Conservation (phyloP, 2,329 filamentous ascomycete genomes). For the Verticillium albo-atrum region DNA sequence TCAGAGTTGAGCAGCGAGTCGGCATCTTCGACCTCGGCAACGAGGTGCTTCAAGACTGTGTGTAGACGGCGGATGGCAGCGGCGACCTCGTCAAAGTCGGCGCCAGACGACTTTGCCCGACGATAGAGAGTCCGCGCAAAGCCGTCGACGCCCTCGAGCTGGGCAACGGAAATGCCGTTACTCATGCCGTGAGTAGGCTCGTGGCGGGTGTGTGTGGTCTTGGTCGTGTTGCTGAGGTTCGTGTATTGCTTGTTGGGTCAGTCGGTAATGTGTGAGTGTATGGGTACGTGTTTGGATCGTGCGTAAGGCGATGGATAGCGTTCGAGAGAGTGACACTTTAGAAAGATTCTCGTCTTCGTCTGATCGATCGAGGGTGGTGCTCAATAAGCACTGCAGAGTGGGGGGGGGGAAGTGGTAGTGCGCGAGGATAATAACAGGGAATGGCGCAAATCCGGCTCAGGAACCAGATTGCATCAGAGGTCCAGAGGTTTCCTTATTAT, state of each 20-base stretch:
- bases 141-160: conserved; percentile 52
- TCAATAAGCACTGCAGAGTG: background rate
- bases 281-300: background rate
- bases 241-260: conserved; percentile 3
- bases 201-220: background rate
- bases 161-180: conserved; percentile 22
- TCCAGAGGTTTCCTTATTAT: background rate
- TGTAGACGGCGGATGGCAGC: conserved; percentile 48
- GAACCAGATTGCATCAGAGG: conserved; percentile 1
- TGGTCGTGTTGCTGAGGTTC: conserved; percentile 7
- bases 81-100: conserved; percentile 45
- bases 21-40: conserved; percentile 51
- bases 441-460: background rate
- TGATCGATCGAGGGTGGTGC: too few relatives aligned
- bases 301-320: background rate
- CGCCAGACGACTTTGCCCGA: conserved; percentile 43
- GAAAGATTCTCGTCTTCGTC: background rate
- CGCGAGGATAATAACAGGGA: background rate
- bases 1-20: conserved; percentile 49
- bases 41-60: conserved; percentile 52
- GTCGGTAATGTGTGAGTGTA: background rate
- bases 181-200: conserved; percentile 19
- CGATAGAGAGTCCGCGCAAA: conserved; percentile 52
- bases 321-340: background rate
- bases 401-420: background rate